These are phyloP conservation scores for Inga oerstediana DNA, from an alignment of 306 rosid species.

Conservation along the genomic window DNA sequence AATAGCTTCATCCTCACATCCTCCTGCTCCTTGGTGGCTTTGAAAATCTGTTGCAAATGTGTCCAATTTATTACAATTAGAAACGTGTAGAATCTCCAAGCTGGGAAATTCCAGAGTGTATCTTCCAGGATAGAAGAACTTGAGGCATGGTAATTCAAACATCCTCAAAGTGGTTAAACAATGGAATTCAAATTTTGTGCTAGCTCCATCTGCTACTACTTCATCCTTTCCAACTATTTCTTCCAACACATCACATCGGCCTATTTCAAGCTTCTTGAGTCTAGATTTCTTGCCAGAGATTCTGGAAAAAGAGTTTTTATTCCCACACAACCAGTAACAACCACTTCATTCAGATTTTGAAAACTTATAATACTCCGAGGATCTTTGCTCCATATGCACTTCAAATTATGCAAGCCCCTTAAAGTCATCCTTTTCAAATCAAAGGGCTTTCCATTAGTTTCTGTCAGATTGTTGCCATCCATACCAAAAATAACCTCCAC, in stretches of 20 bases:
- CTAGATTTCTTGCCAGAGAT: not conserved
- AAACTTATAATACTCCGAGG: not conserved
- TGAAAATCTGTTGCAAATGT: not conserved
- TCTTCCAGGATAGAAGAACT: conserved; percentile 1
- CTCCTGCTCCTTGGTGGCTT: not conserved
- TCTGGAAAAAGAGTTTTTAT: not conserved
- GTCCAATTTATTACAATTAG: not conserved
- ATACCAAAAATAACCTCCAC: too few relatives aligned
- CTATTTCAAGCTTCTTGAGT: not conserved
- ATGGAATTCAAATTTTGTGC: not conserved
- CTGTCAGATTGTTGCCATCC: too few relatives aligned
- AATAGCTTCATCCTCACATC: not conserved
- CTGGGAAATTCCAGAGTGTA: not conserved
- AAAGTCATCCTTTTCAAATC: not conserved
- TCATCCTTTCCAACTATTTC: conserved; percentile 2
- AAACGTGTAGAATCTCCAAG: not conserved
- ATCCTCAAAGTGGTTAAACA: not conserved
- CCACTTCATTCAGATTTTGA: not conserved
- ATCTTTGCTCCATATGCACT: not conserved
- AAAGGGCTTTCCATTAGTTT: not conserved
- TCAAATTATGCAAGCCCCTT: not conserved
- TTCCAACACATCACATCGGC: not conserved
- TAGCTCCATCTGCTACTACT: not conserved
- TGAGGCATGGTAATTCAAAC: not conserved
- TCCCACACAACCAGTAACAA: not conserved